Percentiles rank a stretch among this genome's conserved stretches.
phyloP scores from a whole-genome alignment of 2,329 filamentous ascomycete species.

The Fusarium duplospermum region DNA sequence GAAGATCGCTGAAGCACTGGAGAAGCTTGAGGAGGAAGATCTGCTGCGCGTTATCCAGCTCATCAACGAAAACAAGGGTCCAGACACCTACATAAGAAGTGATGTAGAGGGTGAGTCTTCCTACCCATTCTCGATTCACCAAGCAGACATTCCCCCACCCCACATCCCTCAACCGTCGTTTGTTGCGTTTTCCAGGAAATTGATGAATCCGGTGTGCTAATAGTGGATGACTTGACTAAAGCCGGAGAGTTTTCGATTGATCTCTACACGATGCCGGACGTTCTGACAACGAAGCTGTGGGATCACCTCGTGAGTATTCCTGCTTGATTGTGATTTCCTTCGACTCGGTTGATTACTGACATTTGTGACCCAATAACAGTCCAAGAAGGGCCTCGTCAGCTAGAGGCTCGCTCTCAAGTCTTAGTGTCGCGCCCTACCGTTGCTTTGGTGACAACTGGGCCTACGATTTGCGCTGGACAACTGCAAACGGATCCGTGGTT shows the following conservation, averaged over 20 bases:
- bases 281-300: constrained; percentile 93
- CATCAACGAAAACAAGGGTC: constrained; percentile 96
- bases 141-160: not conserved
- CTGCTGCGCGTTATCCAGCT: constrained; percentile 95
- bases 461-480: constrained; percentile 35
- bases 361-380: constrained; percentile 37
- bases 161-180: not conserved
- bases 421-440: constrained; percentile 35
- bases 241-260: constrained; percentile 99
- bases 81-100: constrained; percentile 96
- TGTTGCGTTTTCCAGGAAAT: constrained; percentile 41
- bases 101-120: constrained; percentile 86
- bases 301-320: constrained; percentile 74
- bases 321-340: not conserved
- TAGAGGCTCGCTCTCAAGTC: constrained; percentile 36
- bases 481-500: constrained; percentile 33
- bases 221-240: constrained; percentile 53
- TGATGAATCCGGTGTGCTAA: constrained; percentile 50
- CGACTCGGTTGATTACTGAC: constrained; percentile 9
- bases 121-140: not conserved
- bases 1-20: constrained; percentile 91
- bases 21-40: constrained; percentile 92
- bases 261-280: constrained; percentile 94
- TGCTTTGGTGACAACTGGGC: constrained; percentile 29
- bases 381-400: constrained; percentile 56